These are phyloP conservation scores for Rhizopogon rudus DNA, from an alignment of 768 basidiomycete species.

Conservation along the genomic window DNA sequence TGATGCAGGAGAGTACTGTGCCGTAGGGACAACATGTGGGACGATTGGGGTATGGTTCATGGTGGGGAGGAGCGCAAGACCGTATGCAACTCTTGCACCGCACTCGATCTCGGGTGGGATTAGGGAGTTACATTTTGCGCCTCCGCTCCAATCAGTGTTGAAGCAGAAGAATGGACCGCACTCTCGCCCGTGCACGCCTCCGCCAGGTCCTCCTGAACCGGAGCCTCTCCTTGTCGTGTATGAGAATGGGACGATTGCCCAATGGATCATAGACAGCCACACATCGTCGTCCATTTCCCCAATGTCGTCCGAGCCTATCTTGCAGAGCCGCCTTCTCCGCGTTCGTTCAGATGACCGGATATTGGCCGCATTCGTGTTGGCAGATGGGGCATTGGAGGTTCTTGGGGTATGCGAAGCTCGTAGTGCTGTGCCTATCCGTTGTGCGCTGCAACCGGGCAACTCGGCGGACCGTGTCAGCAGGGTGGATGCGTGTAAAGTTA, in stretches of 20 bases:
- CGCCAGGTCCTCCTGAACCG: constrained; percentile 4
- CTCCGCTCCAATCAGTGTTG: constrained; percentile 1
- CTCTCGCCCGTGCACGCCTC: constrained; percentile 8
- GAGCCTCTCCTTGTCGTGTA: constrained; percentile 45
- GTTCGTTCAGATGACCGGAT: constrained; percentile 41
- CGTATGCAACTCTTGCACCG: constrained; percentile 37
- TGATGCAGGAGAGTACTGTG: constrained; percentile 54
- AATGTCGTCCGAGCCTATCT: constrained; percentile 38
- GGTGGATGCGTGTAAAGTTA: constrained; percentile 48
- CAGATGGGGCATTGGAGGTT: constrained; percentile 66
- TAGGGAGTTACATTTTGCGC: constrained; percentile 47
- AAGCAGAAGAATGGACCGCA: constrained; percentile 16
- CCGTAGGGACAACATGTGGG: constrained; percentile 69
- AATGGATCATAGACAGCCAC: constrained; percentile 37
- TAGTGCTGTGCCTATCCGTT: constrained; percentile 37
- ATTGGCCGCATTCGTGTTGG: constrained; percentile 54
- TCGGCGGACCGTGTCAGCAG: constrained; percentile 47
- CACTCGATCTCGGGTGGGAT: constrained; percentile 44
- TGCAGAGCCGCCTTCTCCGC: constrained; percentile 46
- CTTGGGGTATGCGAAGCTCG: constrained; percentile 45
- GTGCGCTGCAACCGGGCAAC: constrained; percentile 55
- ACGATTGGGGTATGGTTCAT: constrained; percentile 61
- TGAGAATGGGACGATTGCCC: constrained; percentile 52
- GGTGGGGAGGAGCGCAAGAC: constrained; percentile 30
- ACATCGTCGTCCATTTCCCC: constrained; percentile 34